Conservation (phyloP, 75 land plant genomes). For the Larix kaempferi region DNA sequence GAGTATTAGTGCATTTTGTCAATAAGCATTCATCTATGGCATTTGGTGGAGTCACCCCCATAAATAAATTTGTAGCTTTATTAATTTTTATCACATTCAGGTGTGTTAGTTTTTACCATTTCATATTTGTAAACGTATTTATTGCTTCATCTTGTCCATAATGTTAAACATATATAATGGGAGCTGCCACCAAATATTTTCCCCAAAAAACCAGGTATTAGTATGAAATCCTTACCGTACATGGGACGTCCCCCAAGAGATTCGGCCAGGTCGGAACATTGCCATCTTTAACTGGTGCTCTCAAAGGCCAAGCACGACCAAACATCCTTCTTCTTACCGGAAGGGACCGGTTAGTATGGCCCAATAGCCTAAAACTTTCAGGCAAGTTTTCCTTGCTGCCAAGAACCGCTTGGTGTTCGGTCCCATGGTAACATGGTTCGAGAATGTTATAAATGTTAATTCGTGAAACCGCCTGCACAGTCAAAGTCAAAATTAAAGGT, state of each 20-base stretch:
- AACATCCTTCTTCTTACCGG: constrained; percentile 81
- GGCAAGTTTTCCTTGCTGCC: constrained; percentile 38
- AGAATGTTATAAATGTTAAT: constrained; percentile 81
- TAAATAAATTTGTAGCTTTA: background rate
- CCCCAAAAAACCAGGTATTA: background rate
- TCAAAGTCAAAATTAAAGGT: background rate
- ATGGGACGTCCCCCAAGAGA: constrained; percentile 63
- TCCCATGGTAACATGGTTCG: constrained; percentile 80
- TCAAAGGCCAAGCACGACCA: constrained; percentile 86
- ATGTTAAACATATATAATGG: background rate
- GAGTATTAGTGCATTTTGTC: background rate
- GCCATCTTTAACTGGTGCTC: constrained; percentile 59
- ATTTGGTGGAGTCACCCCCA: background rate
- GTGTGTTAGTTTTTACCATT: background rate
- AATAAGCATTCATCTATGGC: background rate
- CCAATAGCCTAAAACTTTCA: constrained; percentile 58
- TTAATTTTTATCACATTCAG: background rate
- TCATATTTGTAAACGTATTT: too few relatives aligned
- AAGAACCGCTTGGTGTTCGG: constrained; percentile 2
- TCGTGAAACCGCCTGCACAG: constrained; percentile 38
- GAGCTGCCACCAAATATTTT: background rate
- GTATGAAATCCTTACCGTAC: constrained; percentile 48
- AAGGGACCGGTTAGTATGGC: constrained; percentile 59
- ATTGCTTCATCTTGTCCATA: too few relatives aligned
- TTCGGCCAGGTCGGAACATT: constrained; percentile 75